These are phyloP conservation scores for Boletus tomentosulus DNA, from an alignment of 768 basidiomycete species.

Conservation along the genomic window DNA sequence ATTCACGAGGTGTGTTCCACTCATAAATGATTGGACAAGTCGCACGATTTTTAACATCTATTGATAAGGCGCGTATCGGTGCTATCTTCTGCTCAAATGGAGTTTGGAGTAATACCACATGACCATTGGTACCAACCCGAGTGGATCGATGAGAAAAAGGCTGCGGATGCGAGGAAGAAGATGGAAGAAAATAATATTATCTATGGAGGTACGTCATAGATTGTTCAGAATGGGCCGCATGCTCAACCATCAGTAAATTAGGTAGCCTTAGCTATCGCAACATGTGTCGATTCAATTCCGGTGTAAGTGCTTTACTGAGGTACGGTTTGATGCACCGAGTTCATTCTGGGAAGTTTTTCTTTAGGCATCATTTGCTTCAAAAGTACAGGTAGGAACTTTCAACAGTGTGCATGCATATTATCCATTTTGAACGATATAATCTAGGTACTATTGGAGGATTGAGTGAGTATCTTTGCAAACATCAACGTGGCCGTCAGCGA, in stretches of 20 bases:
- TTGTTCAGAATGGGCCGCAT: neutral
- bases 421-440: neutral
- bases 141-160: constrained; percentile 68
- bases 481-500: constrained; percentile 27
- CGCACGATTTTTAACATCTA: constrained; percentile 14
- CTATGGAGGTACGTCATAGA: constrained; percentile 41
- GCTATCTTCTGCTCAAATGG: constrained; percentile 42
- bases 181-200: constrained; percentile 47
- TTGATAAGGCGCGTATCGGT: constrained; percentile 29
- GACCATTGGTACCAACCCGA: constrained; percentile 68
- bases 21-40: neutral
- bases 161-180: constrained; percentile 44
- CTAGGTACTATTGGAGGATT: constrained; percentile 30
- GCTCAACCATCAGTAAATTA: neutral
- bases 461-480: constrained; percentile 23
- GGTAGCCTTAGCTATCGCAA: constrained; percentile 47
- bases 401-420: neutral
- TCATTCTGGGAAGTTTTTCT: constrained; percentile 45
- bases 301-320: constrained; percentile 36
- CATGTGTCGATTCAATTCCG: constrained; percentile 77
- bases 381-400: constrained; percentile 26
- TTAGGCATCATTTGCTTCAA: constrained; percentile 27
- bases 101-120: constrained; percentile 55
- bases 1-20: constrained; percentile 41
- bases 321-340: neutral